Percentiles rank a stretch among this genome's conserved stretches.
These are phyloP conservation scores for Xylaria multiplex DNA, from an alignment of 2,329 filamentous ascomycete genomes.

Conservation along the genomic window DNA sequence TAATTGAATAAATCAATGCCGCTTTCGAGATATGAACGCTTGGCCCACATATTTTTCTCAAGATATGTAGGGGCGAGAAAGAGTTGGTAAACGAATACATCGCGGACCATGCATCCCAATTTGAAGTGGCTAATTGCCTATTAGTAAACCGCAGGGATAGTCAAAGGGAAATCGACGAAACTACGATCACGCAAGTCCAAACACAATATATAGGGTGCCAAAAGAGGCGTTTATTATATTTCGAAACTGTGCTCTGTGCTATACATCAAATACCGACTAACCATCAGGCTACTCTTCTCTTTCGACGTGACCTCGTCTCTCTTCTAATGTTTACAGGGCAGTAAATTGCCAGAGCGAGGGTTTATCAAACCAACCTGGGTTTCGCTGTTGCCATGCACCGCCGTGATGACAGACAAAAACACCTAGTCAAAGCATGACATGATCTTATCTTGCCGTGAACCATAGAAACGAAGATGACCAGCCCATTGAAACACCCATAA, in stretches of 20 bases:
- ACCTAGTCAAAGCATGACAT: conserved; percentile 6
- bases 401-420: conserved; percentile 9
- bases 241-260: conserved; percentile 7
- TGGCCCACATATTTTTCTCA: too few relatives aligned
- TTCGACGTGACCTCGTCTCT: conserved; percentile 9
- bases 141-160: neutral
- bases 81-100: too few relatives aligned
- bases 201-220: neutral
- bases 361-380: conserved; percentile 14
- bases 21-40: too few relatives aligned
- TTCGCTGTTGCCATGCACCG: conserved; percentile 8
- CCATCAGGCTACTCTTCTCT: neutral
- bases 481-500: conserved; percentile 26
- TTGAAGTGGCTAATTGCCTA: neutral
- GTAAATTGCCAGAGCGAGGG: conserved; percentile 5
- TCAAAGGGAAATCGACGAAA: neutral
- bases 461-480: conserved; percentile 35
- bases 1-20: too few relatives aligned
- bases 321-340: conserved; percentile 31
- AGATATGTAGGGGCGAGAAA: too few relatives aligned
- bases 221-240: conserved; percentile 20
- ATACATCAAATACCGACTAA: conserved; percentile 18
- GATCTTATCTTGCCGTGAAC: conserved; percentile 23
- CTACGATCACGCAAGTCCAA: neutral
- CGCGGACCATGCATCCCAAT: neutral